Evolutionary conservation across 202 grass and related monocot species (phyloP), one percentile per base, ranked within the genome.

Genomic region (Panicum hallii): DNA sequence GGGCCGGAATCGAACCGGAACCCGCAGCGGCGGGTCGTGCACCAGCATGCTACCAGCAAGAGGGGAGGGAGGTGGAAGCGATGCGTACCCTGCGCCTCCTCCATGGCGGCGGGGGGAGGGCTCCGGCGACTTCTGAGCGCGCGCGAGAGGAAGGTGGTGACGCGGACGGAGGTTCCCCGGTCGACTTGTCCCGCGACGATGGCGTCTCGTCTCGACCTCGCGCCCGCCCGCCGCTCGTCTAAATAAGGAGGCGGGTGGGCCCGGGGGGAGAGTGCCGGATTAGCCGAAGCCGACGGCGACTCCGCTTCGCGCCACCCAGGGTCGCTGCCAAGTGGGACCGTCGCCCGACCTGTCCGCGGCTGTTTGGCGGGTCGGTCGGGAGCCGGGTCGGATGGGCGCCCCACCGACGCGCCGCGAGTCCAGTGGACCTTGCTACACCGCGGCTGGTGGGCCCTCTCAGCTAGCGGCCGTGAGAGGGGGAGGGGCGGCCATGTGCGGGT

Each of bases 31-130:
- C 23, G 6, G 10, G 30, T 62, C 26, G 58, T 32, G 3, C 23
- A 0, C 23, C 57, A 5, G 9, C 57, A 61, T 16, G 36, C 19
- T 22, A 70, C 6, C 63, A 32, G 32, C 70, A 38, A 0, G 30
- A 13, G 45, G 61, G 7, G 41, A 2, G 8, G 4, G 14, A 26
- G 28, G 23, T 9, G 56, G 1, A 4, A 36, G 11, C 1, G 68
- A 28, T 56, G 38, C 85, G 50, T 67, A 87, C 85, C 78, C 63
- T 76, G 85, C 30, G 85, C 61, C 14, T 87, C 78, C 10, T 81
- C 85, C 78, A 87, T 82, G 70, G 78, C 60, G 11, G 19, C 3
- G 11, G 9, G 26, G 5, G 60, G 42, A 0, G 12, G 70, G 69
- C 47, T 74, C 68, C 69, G 8, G 13, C 16, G 75, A 44, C 79